Evolutionary conservation across 2,329 filamentous ascomycete genomes (phyloP), one percentile per base, ranked within the genome.

Genomic region (Fusarium sp.): DNA sequence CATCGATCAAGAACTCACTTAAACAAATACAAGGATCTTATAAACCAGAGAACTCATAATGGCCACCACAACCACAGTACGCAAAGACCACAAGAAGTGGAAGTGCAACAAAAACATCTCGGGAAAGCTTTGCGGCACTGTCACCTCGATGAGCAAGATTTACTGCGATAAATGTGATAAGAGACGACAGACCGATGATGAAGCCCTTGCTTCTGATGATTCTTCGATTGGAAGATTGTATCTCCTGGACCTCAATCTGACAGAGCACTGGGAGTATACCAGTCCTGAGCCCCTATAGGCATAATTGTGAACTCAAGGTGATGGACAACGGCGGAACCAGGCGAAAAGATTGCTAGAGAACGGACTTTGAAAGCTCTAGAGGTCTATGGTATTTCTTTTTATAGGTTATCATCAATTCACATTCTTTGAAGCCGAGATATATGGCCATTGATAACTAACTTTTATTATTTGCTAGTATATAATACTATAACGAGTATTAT

Each of bases 11-110:
- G 3, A 4, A 4, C 18, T 8, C 5, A 5, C 3, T 35, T 3
- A 3, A 6, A 25, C 2, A 25, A 2, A 0, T 4, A 11, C 1
- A 23, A 23, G 4, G 1, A 21, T 5, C 1, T 19, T 5, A 37
- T 3, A 39, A 31, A 6, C 5, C 14, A 18, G 10, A 19, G 4
- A 23, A 5, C 11, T 1, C 14, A 21, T 0, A 2, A 61, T 61
- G 59, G 16, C 51, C 15, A 18, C 31, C 1, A 42, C 57, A 3
- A 33, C n/a, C 0, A 35, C 33, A 18, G 4, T 37, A 9, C 51
- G 59, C 9, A 61, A 59, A 29, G 62, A 65, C 35, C 62, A 65
- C 60, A 64, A 64, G 29, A 65, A 65, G 41, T 65, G 62, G 62
- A 64, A 57, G 15, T 65, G 62, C 12, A 63, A 64, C 11, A 27